phyloP scores from a whole-genome alignment of 352 stramenopile genomes.

The Achlya hypogyna region DNA sequence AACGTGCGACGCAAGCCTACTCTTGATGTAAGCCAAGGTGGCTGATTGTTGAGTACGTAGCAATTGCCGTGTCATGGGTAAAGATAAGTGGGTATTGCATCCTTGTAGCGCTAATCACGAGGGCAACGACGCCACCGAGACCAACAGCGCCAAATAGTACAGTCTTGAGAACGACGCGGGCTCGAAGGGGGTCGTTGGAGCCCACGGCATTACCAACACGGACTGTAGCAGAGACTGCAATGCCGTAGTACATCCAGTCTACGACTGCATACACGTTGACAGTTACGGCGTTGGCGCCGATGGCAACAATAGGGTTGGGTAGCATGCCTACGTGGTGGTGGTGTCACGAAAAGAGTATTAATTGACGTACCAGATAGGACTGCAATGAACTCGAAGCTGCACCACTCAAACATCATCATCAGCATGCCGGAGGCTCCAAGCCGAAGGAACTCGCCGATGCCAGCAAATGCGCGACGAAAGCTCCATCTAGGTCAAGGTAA shows the following conservation, averaged over 20 bases:
- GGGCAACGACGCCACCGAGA: background rate
- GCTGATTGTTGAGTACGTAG: background rate
- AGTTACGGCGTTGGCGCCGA: constrained; percentile 36
- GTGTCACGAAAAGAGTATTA: background rate
- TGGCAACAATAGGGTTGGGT: constrained; percentile 28
- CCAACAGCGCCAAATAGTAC: background rate
- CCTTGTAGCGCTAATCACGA: background rate
- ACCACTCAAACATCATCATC: constrained; percentile 43
- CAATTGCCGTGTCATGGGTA: background rate
- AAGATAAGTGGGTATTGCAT: background rate
- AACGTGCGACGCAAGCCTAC: constrained; percentile 21
- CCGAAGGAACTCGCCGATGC: constrained; percentile 45
- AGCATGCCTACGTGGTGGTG: constrained; percentile 52
- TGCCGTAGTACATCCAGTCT: constrained; percentile 64
- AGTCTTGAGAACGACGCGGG: constrained; percentile 27
- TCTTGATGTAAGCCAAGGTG: constrained; percentile 7
- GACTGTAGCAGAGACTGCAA: constrained; percentile 53
- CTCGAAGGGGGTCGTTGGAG: constrained; percentile 44
- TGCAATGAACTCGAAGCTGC: constrained; percentile 25
- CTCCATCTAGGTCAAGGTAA: constrained; percentile 18
- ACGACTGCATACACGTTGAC: constrained; percentile 63
- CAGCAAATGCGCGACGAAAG: constrained; percentile 29
- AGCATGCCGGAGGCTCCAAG: constrained; percentile 50
- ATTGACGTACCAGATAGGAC: constrained; percentile 21
- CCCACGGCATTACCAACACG: constrained; percentile 66